Evolutionary conservation across 345 rosid species (phyloP), one percentile per base, ranked within the genome.

Genomic region (Syzygium oleosum): DNA sequence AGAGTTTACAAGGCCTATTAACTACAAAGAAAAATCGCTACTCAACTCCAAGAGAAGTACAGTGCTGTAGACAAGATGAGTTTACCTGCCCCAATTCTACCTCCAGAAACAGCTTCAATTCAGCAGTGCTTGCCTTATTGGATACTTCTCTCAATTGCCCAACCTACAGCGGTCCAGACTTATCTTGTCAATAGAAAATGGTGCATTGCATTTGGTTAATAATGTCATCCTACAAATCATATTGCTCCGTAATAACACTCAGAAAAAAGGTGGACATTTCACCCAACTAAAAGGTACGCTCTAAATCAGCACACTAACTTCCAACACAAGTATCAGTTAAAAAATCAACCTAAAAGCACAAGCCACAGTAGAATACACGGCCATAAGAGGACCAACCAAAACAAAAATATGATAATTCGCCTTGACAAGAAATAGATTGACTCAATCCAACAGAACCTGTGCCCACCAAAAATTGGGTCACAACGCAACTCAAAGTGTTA

Each of bases 91-190:
- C 96, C 85, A 91, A 90, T 89, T 95, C 98, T 85, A 94, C 93
- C 94, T 97, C 99, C 93, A 97, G 89, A 88, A 95, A 97, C 89
- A 97, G 90, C 90, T 97, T 97, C 88, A 97, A 90, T 87, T 97
- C 99, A 27, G 99, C 98, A 92, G 91, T 96, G 87, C 91, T 94
- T 16, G 95, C 91, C 92, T 95, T 97, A 89, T 96, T 95, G 85
- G 98, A 95, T 77, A 93, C 97, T 91, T 96, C 99, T 91, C 95
- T 94, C 91, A 97, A 89, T 89, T 96, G 97, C 88, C 99, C 99
- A 91, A 97, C 99, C 99, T 97, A 91, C 86, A 91, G 65, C 58
- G 73, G 38, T 55, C 73, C 11, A 31, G 73, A 83, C 27, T 21
- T 61, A 51, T 63, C 84, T 84, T 17, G 77, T 22, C 25, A 52